Evolutionary conservation across 805 yeast genomes (phyloP).

Genomic region (Lachancea dasiensis): DNA sequence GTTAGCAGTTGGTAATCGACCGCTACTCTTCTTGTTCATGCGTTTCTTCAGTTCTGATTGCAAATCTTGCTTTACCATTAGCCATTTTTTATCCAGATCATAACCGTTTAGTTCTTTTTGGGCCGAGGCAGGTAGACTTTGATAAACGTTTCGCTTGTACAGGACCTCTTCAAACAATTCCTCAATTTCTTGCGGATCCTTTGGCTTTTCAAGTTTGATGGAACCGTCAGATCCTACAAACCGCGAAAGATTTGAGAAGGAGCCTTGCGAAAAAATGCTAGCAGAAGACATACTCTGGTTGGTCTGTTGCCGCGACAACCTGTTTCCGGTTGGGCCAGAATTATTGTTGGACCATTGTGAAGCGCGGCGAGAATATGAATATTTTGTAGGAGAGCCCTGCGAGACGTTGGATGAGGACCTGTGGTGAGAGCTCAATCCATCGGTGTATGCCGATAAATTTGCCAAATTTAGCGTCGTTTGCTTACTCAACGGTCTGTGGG

Average conservation of each 20-base stretch:
- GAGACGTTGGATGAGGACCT: conserved; percentile 10
- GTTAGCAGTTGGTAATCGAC: conserved; percentile 3
- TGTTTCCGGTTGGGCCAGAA: conserved; percentile 2
- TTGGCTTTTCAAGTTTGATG: conserved; percentile 55
- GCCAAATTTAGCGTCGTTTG: conserved; percentile 26
- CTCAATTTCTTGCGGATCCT: conserved; percentile 60
- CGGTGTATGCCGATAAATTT: conserved; percentile 27
- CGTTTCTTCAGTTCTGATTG: conserved; percentile 64
- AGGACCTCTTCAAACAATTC: conserved; percentile 70
- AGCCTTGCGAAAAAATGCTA: conserved; percentile 26
- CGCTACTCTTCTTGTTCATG: conserved; percentile 30
- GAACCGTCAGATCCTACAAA: conserved; percentile 28
- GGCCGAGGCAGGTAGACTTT: conserved; percentile 61
- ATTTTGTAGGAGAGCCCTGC: conserved; percentile 20
- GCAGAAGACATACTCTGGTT: conserved; percentile 22
- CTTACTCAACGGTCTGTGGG: conserved; percentile 23
- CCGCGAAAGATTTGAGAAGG: conserved; percentile 23
- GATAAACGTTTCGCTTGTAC: conserved; percentile 71
- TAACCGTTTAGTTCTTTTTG: conserved; percentile 70
- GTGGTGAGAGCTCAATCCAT: conserved; percentile 11
- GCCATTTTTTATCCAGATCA: conserved; percentile 79
- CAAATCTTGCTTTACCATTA: conserved; percentile 81
- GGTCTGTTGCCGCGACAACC: conserved; percentile 24
- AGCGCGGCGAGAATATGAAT: conserved; percentile 24
- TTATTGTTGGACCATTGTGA: conserved; percentile 13